Evolutionary conservation across 495 filamentous ascomycete species (phyloP).

Genomic region (Tuber melanosporum): DNA sequence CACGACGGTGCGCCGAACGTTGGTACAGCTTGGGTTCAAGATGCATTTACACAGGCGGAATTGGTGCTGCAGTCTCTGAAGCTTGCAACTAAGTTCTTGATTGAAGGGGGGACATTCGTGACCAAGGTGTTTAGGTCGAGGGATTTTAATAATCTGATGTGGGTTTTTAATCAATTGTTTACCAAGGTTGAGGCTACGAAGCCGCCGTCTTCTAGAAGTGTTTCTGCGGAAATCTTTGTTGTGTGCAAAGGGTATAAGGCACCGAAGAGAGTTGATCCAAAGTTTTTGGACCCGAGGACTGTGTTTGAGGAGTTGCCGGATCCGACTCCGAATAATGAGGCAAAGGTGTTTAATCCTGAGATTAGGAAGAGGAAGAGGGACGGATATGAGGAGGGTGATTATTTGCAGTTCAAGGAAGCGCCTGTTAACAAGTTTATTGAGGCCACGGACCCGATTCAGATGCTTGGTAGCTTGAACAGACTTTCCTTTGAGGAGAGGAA

Average conservation of each 20-base stretch:
- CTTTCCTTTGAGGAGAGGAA: conserved; percentile 69
- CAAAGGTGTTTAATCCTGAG: conserved; percentile 95
- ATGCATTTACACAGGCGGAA: conserved; percentile 96
- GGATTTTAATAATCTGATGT: conserved; percentile 90
- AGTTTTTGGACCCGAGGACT: conserved; percentile 79
- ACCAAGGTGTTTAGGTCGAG: conserved; percentile 98
- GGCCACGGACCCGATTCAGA: conserved; percentile 89
- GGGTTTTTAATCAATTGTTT: conserved; percentile 98
- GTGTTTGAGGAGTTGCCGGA: conserved; percentile 93
- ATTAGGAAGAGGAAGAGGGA: conserved; percentile 93
- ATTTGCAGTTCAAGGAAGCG: conserved; percentile 82
- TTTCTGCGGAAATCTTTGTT: conserved; percentile 96
- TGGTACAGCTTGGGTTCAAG: conserved; percentile 95
- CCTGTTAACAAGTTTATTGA: conserved; percentile 90
- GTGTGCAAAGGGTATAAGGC: conserved; percentile 92
- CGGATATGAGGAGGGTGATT: conserved; percentile 95
- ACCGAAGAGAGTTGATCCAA: conserved; percentile 84
- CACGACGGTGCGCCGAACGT: conserved; percentile 98
- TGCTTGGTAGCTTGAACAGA: conserved; percentile 78
- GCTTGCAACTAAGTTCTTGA: conserved; percentile 86
- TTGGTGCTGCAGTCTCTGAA: conserved; percentile 86
- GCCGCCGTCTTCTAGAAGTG: conserved; percentile 88
- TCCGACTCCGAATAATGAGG: conserved; percentile 89
- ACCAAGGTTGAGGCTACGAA: conserved; percentile 92
- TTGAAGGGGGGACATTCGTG: conserved; percentile 86